Base-by-base conservation (phyloP, 2,329 filamentous ascomycete genomes). In the Xylaria sp. region DNA sequence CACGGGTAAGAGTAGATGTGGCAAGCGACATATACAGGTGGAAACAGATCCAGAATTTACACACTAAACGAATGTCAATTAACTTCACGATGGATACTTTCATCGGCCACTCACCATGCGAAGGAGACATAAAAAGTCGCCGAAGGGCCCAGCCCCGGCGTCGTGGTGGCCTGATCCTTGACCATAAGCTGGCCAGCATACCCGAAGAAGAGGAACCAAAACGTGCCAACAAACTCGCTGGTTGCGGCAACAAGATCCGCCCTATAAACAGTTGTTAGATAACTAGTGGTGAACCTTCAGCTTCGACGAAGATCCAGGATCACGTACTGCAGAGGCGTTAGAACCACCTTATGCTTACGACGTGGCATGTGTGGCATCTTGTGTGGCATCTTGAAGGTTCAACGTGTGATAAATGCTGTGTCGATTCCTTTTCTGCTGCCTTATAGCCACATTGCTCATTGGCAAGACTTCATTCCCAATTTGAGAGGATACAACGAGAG, bases 181-280 rank as follows among this genome's bases (percentile, higher is more conserved):
- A 76, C 73, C 77, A 79, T 77, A 37, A 78, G 70, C 34, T 78
- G 74, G 2, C 77, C 79, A 5, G 76, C 77, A 71, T 83, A 84
- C 37, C 74, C 79, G 62, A 84, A 80, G 75, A 81, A 84, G 3
- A 84, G 78, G 71, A 84, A 84, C 64, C 82, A 72, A 54, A 83
- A 83, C 0, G 82, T 83, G 39, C 82, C 82, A 46, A 82, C 76
- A 62, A 84, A 82, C 72, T 84, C 82, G 63, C 81, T 80, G 7
- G 79, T 73, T n/a, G 76, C 78, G 39, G 81, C 81, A 12, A 83
- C 77, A 31, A 81, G 69, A 63, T 78, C 70, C 31, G 65, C 72
- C 81, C 54, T 57, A 25, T 2, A 41, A 2, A 1, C 34, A 57
- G 20, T 1, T 57, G 12, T 41, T 57, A 41, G 18, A 41, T n/a